Percentiles rank a stretch among this genome's conserved stretches.
Evolutionary conservation across 129 eudicot genomes (phyloP).

Genomic region (Lactuca sativa): DNA sequence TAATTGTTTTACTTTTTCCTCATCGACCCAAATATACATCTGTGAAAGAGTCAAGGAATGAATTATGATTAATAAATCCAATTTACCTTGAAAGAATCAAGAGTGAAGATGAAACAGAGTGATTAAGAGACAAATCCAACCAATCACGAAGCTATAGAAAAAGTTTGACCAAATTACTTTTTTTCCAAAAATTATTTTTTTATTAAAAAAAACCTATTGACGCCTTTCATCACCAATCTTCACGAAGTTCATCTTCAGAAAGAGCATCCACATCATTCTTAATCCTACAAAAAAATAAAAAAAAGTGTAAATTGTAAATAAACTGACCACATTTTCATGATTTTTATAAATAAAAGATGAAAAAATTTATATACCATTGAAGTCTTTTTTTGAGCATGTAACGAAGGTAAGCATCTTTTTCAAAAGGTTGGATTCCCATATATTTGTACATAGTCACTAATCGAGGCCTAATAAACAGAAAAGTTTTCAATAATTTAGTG

Average conservation of each 20-base stretch:
- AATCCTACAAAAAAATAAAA: constrained; percentile 72
- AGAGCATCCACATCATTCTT: constrained; percentile 81
- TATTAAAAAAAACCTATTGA: too few species aligned
- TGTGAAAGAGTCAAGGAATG: too few species aligned
- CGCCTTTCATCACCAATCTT: constrained; percentile 96
- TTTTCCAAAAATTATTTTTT: too few species aligned
- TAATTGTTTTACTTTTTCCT: too few species aligned
- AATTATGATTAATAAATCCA: too few species aligned
- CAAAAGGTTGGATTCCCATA: constrained; percentile 87
- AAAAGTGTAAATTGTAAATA: not conserved
- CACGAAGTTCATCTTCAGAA: constrained; percentile 95
- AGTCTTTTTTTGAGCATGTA: constrained; percentile 77
- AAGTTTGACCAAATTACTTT: constrained; percentile 6
- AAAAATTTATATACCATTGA: constrained; percentile 43
- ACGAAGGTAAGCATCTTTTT: constrained; percentile 83
- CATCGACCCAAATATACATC: too few species aligned
- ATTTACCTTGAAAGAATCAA: constrained; percentile 97
- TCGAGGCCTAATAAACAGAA: constrained; percentile 67
- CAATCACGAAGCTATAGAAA: constrained; percentile 84
- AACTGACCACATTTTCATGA: constrained; percentile 10
- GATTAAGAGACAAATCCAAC: constrained; percentile 96
- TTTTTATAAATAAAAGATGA: too few species aligned
- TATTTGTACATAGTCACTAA: constrained; percentile 97
- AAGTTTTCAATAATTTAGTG: constrained; percentile 16
- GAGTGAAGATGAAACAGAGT: constrained; percentile 94